Conservation (phyloP, 176 grass and related monocot genomes). For the Phoenix roebelenii region DNA sequence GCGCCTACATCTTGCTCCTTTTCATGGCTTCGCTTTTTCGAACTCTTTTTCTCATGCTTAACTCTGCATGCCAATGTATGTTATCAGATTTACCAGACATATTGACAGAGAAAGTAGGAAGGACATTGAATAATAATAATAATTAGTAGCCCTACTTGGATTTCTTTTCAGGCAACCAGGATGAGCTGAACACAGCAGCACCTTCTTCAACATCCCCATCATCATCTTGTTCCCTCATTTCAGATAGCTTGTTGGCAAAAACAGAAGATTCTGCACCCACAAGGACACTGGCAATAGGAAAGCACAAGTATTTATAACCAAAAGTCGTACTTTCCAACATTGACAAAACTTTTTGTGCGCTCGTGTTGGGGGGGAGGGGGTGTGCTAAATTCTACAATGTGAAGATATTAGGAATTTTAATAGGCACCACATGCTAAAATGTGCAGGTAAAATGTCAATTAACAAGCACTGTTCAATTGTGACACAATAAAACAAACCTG, state of each 20-base stretch:
- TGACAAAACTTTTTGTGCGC: background rate
- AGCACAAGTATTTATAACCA: conserved; percentile 17
- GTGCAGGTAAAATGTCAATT: too few species aligned
- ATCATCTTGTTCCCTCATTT: conserved; percentile 43
- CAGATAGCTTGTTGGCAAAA: conserved; percentile 48
- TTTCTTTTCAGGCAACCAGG: conserved; percentile 77
- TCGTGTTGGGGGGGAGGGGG: too few species aligned
- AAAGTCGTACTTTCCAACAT: conserved; percentile 3
- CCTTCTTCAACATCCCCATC: conserved; percentile 46
- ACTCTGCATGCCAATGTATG: conserved; percentile 12
- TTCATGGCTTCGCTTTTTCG: conserved; percentile 47
- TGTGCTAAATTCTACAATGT: too few species aligned
- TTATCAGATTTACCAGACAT: too few species aligned
- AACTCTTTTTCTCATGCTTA: conserved; percentile 38
- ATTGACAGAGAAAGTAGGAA: background rate
- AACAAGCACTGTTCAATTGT: too few species aligned
- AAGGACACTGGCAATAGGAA: conserved; percentile 43
- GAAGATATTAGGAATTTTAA: too few species aligned
- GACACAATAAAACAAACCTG: conserved; percentile 33
- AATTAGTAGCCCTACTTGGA: conserved; percentile 29
- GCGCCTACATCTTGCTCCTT: conserved; percentile 19
- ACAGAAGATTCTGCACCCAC: conserved; percentile 66
- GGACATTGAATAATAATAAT: background rate
- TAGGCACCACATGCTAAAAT: too few species aligned
- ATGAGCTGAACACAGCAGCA: conserved; percentile 60